Evolutionary conservation across 768 basidiomycete species (phyloP).

Genomic region (Lactarius sanguifluus): DNA sequence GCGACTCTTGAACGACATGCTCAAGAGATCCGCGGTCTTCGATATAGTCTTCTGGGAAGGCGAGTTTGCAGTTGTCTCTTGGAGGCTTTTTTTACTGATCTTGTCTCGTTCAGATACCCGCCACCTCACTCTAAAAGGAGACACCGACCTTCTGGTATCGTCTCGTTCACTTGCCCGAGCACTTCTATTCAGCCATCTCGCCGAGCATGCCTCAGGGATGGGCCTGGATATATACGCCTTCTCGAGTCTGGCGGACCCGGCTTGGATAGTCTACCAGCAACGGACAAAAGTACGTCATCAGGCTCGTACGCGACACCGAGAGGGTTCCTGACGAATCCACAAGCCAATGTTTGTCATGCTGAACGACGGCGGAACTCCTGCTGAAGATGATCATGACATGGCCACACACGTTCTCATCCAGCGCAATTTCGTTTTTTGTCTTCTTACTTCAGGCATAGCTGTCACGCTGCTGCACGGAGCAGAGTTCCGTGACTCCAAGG

Average conservation of each 20-base stretch:
- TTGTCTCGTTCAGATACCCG: constrained; percentile 41
- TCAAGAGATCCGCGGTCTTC: constrained; percentile 51
- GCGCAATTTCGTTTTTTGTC: constrained; percentile 48
- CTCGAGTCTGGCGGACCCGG: constrained; percentile 43
- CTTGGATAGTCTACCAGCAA: constrained; percentile 49
- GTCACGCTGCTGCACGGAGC: constrained; percentile 53
- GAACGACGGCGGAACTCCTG: constrained; percentile 49
- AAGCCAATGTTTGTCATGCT: constrained; percentile 69
- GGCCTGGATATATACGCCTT: constrained; percentile 49
- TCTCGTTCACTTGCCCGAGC: constrained; percentile 54
- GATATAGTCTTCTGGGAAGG: constrained; percentile 67
- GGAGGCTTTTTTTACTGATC: constrained; percentile 1
- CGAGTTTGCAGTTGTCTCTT: constrained; percentile 30
- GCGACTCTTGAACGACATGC: constrained; percentile 48
- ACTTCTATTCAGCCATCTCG: constrained; percentile 52
- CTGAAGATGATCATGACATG: constrained; percentile 23
- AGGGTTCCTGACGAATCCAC: constrained; percentile 23
- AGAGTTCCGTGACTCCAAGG: constrained; percentile 66
- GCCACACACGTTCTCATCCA: constrained; percentile 44
- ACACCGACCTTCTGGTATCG: constrained; percentile 39
- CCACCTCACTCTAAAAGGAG: constrained; percentile 45
- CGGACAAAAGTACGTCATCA: constrained; percentile 39
- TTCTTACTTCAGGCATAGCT: constrained; percentile 51
- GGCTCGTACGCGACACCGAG: background rate
- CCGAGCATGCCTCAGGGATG: constrained; percentile 33